Percentiles rank a stretch among this genome's conserved stretches.
These are phyloP conservation scores for Tetrapisispora arboricola DNA, from an alignment of 805 yeast species.

Conservation along the genomic window DNA sequence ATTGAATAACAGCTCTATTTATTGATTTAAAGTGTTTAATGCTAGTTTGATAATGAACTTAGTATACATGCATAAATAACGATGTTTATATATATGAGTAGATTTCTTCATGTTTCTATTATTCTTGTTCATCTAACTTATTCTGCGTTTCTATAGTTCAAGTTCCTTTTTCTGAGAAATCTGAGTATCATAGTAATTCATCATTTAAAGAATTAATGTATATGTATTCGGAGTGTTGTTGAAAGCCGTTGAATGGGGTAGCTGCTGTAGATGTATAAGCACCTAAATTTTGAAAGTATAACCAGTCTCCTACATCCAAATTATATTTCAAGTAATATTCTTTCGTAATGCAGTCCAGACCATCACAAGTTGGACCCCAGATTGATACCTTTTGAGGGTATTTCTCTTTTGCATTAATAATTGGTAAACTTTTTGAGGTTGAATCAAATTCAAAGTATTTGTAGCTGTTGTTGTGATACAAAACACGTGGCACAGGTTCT, in stretches of 20 bases:
- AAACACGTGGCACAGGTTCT: conserved; percentile 56
- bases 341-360: conserved; percentile 70
- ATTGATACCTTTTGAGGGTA: conserved; percentile 44
- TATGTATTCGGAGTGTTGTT: conserved; percentile 45
- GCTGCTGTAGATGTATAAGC: conserved; percentile 91
- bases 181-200: conserved; percentile 7
- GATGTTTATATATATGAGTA: too few relatives aligned
- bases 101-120: neutral
- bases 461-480: conserved; percentile 44
- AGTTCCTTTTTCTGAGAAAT: too few relatives aligned
- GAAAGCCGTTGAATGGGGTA: conserved; percentile 88
- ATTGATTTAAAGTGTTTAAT: too few relatives aligned
- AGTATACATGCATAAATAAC: too few relatives aligned
- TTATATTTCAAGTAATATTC: conserved; percentile 44
- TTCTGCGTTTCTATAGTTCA: neutral
- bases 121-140: neutral
- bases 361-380: conserved; percentile 99
- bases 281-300: conserved; percentile 72
- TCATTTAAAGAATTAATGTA: conserved; percentile 41
- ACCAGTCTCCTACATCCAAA: conserved; percentile 83
- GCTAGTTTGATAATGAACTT: too few relatives aligned
- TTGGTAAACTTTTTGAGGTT: conserved; percentile 8
- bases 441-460: conserved; percentile 31
- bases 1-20: too few relatives aligned
- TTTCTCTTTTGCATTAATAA: neutral